phyloP scores from a whole-genome alignment of 371 early-diverging fungal genomes.

The Thermomucor indicae-seudaticae region DNA sequence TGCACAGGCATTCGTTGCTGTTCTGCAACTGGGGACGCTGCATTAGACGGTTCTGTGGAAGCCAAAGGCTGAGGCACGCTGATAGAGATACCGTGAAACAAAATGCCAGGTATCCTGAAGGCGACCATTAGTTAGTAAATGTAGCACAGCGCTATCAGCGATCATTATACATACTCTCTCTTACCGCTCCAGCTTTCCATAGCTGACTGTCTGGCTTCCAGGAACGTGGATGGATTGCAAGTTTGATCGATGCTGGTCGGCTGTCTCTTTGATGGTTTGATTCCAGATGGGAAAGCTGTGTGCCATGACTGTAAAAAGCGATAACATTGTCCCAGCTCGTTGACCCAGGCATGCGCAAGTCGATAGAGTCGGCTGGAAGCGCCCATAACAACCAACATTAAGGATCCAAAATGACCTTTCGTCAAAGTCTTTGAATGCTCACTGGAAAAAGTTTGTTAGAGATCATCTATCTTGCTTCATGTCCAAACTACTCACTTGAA shows the following conservation, averaged over 20 bases:
- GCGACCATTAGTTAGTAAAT: too few relatives aligned
- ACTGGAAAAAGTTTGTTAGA: conserved; percentile 3
- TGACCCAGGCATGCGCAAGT: conserved; percentile 20
- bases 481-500: conserved; percentile 7
- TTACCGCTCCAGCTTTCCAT: conserved; percentile 9
- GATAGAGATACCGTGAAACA: too few relatives aligned
- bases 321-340: conserved; percentile 33
- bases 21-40: too few relatives aligned
- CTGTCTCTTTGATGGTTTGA: conserved; percentile 18
- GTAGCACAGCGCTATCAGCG: too few relatives aligned
- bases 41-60: too few relatives aligned
- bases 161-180: too few relatives aligned
- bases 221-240: conserved; percentile 4
- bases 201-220: not conserved
- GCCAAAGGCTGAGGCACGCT: too few relatives aligned
- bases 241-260: not conserved
- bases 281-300: conserved; percentile 25
- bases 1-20: too few relatives aligned
- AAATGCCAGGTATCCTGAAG: too few relatives aligned
- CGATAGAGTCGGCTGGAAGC: conserved; percentile 29
- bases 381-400: conserved; percentile 33
- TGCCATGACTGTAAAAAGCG: conserved; percentile 28
- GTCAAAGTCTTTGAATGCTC: conserved; percentile 28
- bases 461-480: not conserved
- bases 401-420: conserved; percentile 33